A percentile compares a stretch with the other conserved stretches of the same genome.
Evolutionary conservation across 257 asterid genomes (phyloP).

Genomic region (Rauvolfia tetraphylla): DNA sequence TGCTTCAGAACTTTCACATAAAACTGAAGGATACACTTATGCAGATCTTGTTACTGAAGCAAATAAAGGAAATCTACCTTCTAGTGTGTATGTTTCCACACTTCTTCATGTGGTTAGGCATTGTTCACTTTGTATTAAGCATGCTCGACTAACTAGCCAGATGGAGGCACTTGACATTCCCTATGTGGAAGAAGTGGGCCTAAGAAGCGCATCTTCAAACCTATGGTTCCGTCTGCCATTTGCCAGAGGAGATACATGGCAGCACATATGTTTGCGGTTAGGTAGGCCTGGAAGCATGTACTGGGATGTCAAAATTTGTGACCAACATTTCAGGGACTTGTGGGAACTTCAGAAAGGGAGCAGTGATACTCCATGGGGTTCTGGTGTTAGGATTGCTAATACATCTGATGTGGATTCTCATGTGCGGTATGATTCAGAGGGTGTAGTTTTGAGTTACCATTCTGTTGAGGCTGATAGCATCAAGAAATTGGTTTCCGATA

Average conservation of each 20-base stretch:
- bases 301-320: slow-evolving; percentile 96
- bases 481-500: slow-evolving; percentile 78
- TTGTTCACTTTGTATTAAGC: slow-evolving; percentile 92
- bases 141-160: slow-evolving; percentile 93
- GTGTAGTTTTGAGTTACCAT: slow-evolving; percentile 84
- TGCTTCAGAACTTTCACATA: slow-evolving; percentile 44
- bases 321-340: slow-evolving; percentile 76
- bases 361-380: slow-evolving; percentile 80
- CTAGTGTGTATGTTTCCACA: slow-evolving; percentile 69
- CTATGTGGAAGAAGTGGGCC: slow-evolving; percentile 92
- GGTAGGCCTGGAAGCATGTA: slow-evolving; percentile 98
- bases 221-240: slow-evolving; percentile 96
- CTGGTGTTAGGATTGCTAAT: slow-evolving; percentile 93
- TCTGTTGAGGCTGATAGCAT: slow-evolving; percentile 95
- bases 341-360: slow-evolving; percentile 98
- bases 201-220: slow-evolving; percentile 82
- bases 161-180: slow-evolving; percentile 94
- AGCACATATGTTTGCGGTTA: slow-evolving; percentile 79
- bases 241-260: slow-evolving; percentile 83
- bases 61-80: slow-evolving; percentile 79
- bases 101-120: slow-evolving; percentile 92
- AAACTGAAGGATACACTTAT: slow-evolving; percentile 54
- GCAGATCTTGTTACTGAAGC: slow-evolving; percentile 81
- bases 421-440: slow-evolving; percentile 90
- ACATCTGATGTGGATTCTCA: slow-evolving; percentile 96